A percentile compares a stretch with the other conserved stretches of the same genome.
These are phyloP conservation scores for Mycena vitilis DNA, from an alignment of 768 basidiomycete genomes.

Conservation along the genomic window DNA sequence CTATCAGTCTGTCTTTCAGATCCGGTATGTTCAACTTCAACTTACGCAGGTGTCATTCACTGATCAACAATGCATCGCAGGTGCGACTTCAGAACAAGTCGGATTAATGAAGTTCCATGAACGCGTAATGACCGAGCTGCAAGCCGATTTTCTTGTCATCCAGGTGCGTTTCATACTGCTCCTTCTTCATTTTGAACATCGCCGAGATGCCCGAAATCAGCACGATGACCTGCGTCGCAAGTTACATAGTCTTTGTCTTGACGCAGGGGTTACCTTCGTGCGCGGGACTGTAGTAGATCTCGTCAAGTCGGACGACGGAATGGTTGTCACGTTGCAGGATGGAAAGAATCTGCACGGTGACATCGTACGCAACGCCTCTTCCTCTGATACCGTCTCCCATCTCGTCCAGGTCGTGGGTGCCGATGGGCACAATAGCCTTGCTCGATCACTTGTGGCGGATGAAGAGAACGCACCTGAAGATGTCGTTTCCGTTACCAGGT, in stretches of 20 bases:
- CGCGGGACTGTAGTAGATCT: conserved; percentile 3
- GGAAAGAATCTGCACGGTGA: conserved; percentile 10
- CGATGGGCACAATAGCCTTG: conserved; percentile 52
- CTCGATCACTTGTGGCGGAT: conserved; percentile 24
- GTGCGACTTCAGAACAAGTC: conserved; percentile 11
- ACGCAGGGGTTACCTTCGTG: conserved; percentile 21
- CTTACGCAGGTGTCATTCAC: background rate
- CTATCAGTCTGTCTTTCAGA: conserved; percentile 24
- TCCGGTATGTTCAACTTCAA: conserved; percentile 10
- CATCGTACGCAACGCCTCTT: conserved; percentile 7
- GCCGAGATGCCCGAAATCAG: background rate
- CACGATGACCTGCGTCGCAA: conserved; percentile 24
- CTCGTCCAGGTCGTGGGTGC: conserved; percentile 30
- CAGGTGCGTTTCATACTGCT: conserved; percentile 14
- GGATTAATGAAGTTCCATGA: conserved; percentile 31
- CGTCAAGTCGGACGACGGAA: background rate
- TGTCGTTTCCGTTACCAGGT: conserved; percentile 20
- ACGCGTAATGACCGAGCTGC: conserved; percentile 22
- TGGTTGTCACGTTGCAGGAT: conserved; percentile 6
- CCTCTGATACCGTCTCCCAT: background rate
- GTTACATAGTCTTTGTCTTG: conserved; percentile 19
- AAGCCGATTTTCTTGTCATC: conserved; percentile 25
- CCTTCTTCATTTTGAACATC: background rate
- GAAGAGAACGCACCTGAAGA: conserved; percentile 3
- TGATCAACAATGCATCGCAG: conserved; percentile 3